Conservation (phyloP, 116 monocot species). For the Iris pallida region DNA sequence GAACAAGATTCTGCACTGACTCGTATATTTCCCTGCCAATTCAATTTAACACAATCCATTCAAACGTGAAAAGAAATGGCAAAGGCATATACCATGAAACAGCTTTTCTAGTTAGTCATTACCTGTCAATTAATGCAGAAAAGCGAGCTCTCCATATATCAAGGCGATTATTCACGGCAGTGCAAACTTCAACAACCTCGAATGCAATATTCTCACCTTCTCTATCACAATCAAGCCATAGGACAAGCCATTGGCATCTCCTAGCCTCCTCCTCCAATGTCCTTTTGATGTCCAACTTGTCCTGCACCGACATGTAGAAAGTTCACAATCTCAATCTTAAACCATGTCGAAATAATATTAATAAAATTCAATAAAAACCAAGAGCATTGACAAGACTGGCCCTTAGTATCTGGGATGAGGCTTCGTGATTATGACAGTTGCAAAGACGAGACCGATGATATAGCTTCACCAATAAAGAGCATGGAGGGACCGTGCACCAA, state of each 20-base stretch:
- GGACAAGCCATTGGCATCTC: conserved; percentile 86
- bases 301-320: conserved; percentile 33
- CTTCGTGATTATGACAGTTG: too few species aligned
- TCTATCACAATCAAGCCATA: conserved; percentile 98
- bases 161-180: conserved; percentile 56
- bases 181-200: conserved; percentile 92
- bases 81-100: not conserved
- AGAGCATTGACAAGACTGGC: not conserved
- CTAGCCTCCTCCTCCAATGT: conserved; percentile 92
- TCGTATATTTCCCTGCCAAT: conserved; percentile 78
- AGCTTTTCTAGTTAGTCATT: not conserved
- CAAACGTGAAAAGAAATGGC: not conserved
- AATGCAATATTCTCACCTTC: conserved; percentile 99
- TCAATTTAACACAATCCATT: not conserved
- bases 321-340: too few species aligned
- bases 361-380: not conserved
- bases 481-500: too few species aligned
- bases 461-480: too few species aligned
- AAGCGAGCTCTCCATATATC: conserved; percentile 92
- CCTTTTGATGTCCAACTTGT: conserved; percentile 85
- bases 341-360: not conserved
- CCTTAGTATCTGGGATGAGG: too few species aligned
- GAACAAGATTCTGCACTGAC: conserved; percentile 81
- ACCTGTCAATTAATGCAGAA: conserved; percentile 94
- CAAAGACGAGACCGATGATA: too few species aligned